A percentile compares a stretch with the other conserved stretches of the same genome.
Conservation (phyloP, 495 filamentous ascomycete genomes). For the Daldinia vernicosa region DNA sequence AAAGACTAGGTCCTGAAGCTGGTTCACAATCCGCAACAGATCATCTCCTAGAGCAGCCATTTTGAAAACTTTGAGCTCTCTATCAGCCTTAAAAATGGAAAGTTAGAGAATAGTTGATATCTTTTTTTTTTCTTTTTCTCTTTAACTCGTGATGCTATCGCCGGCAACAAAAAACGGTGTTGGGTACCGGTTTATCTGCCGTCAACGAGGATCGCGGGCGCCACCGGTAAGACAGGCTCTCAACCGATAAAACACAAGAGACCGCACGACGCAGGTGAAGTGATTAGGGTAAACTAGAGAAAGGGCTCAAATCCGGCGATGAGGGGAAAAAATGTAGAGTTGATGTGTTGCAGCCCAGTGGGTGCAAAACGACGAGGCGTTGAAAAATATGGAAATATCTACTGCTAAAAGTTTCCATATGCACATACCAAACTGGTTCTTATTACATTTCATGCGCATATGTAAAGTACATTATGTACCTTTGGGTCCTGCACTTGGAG, state of each 20-base stretch:
- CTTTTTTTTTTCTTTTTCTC: slow-evolving; percentile 1
- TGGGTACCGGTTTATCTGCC: slow-evolving; percentile 12
- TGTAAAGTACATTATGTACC: slow-evolving; percentile 8
- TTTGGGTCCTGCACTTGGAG: slow-evolving; percentile 1
- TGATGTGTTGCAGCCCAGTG: slow-evolving; percentile 35
- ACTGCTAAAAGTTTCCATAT: slow-evolving; percentile 27
- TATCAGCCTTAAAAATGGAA: slow-evolving; percentile 6
- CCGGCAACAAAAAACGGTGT: slow-evolving; percentile 22
- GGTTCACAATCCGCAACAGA: slow-evolving; percentile 90
- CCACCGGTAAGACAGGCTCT: slow-evolving; percentile 23
- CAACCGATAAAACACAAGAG: slow-evolving; percentile 8
- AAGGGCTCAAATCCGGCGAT: slow-evolving; percentile 15
- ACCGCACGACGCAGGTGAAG: not conserved
- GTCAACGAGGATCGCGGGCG: slow-evolving; percentile 25
- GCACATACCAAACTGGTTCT: slow-evolving; percentile 29
- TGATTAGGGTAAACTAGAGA: not conserved
- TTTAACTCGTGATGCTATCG: slow-evolving; percentile 17
- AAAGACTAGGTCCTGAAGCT: slow-evolving; percentile 97
- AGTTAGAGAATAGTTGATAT: not conserved
- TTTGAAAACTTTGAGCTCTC: slow-evolving; percentile 30
- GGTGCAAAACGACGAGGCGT: slow-evolving; percentile 30
- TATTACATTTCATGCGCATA: slow-evolving; percentile 39
- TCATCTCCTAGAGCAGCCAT: slow-evolving; percentile 85
- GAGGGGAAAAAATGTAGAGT: slow-evolving; percentile 14
- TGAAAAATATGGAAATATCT: slow-evolving; percentile 39